Evolutionary conservation across 495 filamentous ascomycete species (phyloP), one percentile per base, ranked within the genome.

Genomic region (Aspergillus avenaceus): DNA sequence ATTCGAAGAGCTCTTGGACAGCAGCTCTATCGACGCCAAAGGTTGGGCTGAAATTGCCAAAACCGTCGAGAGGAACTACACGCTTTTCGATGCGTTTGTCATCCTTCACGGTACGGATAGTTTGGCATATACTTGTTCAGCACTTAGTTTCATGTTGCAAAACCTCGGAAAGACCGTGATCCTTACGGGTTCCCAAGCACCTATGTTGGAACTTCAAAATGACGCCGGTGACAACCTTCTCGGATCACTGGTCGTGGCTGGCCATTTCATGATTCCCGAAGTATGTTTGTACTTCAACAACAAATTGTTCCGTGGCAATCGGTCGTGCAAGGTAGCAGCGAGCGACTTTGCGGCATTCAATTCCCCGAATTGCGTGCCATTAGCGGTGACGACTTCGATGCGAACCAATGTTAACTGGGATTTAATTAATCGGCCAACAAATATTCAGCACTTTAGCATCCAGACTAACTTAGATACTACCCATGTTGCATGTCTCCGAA

Each of bases 201-300:
- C 90, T 19, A 98, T 98, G 78, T 83, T 92, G 23, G 85, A 91
- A 45, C 79, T 97, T 16, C 90, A 97, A 62, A 95, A 85, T 29
- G 93, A 98, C 67, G 93, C 93, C 5, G 88, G 90, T n/a, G 91
- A 96, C 67, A 98, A 98, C 58, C 75, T 98, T 12, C 84, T 98
- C 9, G 88, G 89, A 23, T 90, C 90, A 18, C 75, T 97, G 47
- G 91, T 96, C 61, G 88, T 98, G 51, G 93, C 93, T 6, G 92
- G 91, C 40, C 93, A 95, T 47, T 98, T 97, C 67, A 88, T 90
- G 73, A 91, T 98, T 54, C 91, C 93, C 0, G 93, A 98, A 64
- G 91, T 98, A 25, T 92, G 90, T 63, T 76, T 98, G 38, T 97
- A 95, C 74, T 98, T 98, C 76, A 88, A 93, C 66, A 86, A 95